These are phyloP conservation scores for Albifimbria verrucaria DNA, from an alignment of 2,329 filamentous ascomycete genomes.

Conservation along the genomic window DNA sequence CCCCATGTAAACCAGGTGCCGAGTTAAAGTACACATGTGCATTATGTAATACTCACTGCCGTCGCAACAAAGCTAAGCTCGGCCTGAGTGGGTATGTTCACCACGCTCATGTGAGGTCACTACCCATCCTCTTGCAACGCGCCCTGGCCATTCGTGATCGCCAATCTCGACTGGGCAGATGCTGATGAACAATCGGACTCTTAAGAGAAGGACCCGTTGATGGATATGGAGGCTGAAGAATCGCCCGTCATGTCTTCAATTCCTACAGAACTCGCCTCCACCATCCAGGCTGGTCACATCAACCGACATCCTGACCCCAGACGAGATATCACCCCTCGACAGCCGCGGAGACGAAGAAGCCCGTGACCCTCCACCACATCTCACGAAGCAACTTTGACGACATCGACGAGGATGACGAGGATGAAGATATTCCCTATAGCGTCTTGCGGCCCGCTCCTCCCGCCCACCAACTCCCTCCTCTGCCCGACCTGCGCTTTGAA, in stretches of 20 bases:
- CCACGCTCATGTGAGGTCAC: too few species aligned
- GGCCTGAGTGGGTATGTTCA: too few species aligned
- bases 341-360: constrained; percentile 56
- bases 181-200: too few species aligned
- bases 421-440: constrained; percentile 68
- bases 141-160: too few species aligned
- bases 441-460: constrained; percentile 54
- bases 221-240: neutral
- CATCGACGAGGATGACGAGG: constrained; percentile 44
- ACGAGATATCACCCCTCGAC: constrained; percentile 79
- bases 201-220: neutral
- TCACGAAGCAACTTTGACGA: constrained; percentile 21
- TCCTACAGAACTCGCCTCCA: constrained; percentile 68
- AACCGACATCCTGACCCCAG: constrained; percentile 65
- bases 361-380: constrained; percentile 20
- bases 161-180: too few species aligned
- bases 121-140: too few species aligned
- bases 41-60: too few species aligned
- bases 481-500: constrained; percentile 93
- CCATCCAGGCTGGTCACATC: constrained; percentile 77
- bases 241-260: constrained; percentile 47
- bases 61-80: too few species aligned
- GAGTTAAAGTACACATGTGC: too few species aligned
- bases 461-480: constrained; percentile 49
- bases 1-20: too few species aligned